Percentiles rank a stretch among this genome's conserved stretches.
phyloP scores from a whole-genome alignment of 148 eudicot species.

The Camellia japonica region DNA sequence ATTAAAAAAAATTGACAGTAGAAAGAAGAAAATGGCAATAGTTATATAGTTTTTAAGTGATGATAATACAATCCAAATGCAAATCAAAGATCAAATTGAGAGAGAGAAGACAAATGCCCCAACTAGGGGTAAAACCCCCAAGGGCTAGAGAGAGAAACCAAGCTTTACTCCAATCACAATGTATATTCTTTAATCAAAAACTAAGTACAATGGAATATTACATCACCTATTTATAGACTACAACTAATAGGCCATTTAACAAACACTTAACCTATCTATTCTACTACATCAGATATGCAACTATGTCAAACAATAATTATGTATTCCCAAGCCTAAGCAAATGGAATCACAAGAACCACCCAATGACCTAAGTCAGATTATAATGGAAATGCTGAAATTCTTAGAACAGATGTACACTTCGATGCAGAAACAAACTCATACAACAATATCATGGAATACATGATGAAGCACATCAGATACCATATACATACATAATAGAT shows the following conservation, averaged over 20 bases:
- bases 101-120: too few relatives aligned
- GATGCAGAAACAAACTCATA: background rate
- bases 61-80: too few relatives aligned
- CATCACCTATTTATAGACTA: too few relatives aligned
- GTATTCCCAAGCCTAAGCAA: background rate
- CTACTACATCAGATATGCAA: background rate
- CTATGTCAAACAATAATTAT: background rate
- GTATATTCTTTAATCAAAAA: too few relatives aligned
- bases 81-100: too few relatives aligned
- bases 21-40: conserved; percentile 3
- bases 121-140: too few relatives aligned
- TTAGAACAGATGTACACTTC: background rate
- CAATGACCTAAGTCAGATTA: background rate
- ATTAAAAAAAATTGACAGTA: background rate
- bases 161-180: too few relatives aligned
- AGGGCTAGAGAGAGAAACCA: too few relatives aligned
- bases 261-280: too few relatives aligned
- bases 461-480: background rate
- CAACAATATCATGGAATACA: background rate
- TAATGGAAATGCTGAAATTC: background rate
- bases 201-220: too few relatives aligned
- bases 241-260: too few relatives aligned
- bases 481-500: background rate
- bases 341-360: background rate
- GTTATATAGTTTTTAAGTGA: background rate